Evolutionary conservation across 257 asterid genomes (phyloP).

Genomic region (Solanum sitiens): DNA sequence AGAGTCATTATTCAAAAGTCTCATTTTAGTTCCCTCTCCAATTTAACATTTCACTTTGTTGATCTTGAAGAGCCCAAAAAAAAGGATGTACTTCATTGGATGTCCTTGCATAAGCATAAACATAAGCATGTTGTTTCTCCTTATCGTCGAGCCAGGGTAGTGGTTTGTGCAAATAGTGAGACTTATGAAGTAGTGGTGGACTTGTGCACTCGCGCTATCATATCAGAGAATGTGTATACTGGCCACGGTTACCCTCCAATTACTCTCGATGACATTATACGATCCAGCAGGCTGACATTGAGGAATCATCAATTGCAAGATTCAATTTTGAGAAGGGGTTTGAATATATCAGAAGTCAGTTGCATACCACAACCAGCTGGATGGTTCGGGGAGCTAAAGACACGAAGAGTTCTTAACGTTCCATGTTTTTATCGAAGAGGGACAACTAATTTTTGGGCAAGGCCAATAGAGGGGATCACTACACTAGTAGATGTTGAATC

Average conservation of each 20-base stretch:
- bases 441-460: slow-evolving; percentile 57
- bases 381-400: slow-evolving; percentile 57
- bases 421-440: slow-evolving; percentile 56
- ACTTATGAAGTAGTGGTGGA: slow-evolving; percentile 43
- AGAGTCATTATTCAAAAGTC: slow-evolving; percentile 30
- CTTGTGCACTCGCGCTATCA: slow-evolving; percentile 13
- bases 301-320: slow-evolving; percentile 29
- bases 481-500: slow-evolving; percentile 40
- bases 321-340: slow-evolving; percentile 44
- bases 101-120: slow-evolving; percentile 6
- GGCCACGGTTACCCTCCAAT: slow-evolving; percentile 61
- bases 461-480: slow-evolving; percentile 53
- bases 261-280: slow-evolving; percentile 34
- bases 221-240: slow-evolving; percentile 27
- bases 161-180: slow-evolving; percentile 26
- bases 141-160: slow-evolving; percentile 37
- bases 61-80: slow-evolving; percentile 64
- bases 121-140: slow-evolving; percentile 9
- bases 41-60: slow-evolving; percentile 46
- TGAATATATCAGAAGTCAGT: slow-evolving; percentile 49
- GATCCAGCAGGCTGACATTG: slow-evolving; percentile 29
- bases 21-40: slow-evolving; percentile 14
- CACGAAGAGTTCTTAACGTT: slow-evolving; percentile 27
- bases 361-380: slow-evolving; percentile 55
- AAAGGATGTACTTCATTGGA: slow-evolving; percentile 40